Conservation (phyloP, 768 basidiomycete species). For the Leccinum olivaceopallidum region DNA sequence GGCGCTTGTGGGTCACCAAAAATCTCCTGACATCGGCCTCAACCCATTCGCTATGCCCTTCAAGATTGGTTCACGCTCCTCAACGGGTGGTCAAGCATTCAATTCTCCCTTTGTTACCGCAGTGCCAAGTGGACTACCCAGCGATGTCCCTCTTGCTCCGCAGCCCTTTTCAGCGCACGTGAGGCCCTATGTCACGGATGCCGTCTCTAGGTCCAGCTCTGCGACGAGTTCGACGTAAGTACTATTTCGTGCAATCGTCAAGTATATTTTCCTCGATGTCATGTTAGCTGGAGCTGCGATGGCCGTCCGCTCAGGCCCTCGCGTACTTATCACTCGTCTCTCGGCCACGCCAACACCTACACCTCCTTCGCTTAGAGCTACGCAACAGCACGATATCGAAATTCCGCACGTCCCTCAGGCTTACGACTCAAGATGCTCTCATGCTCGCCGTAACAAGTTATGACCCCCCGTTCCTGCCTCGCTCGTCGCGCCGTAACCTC, state of each 20-base stretch:
- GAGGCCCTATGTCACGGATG: conserved; percentile 18
- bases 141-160: conserved; percentile 27
- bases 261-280: conserved; percentile 5
- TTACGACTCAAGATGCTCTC: conserved; percentile 21
- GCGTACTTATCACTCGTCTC: conserved; percentile 13
- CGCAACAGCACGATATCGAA: not conserved
- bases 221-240: conserved; percentile 35
- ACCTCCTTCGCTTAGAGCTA: conserved; percentile 22
- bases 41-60: conserved; percentile 37
- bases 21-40: conserved; percentile 25
- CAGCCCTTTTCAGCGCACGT: conserved; percentile 22
- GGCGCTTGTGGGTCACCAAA: conserved; percentile 13
- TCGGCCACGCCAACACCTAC: conserved; percentile 21
- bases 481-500: conserved; percentile 23
- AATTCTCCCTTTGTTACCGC: conserved; percentile 7
- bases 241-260: not conserved
- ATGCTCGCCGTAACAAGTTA: conserved; percentile 12
- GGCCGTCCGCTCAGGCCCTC: conserved; percentile 19
- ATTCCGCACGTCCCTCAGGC: conserved; percentile 3
- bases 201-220: conserved; percentile 35
- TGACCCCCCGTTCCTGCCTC: conserved; percentile 9
- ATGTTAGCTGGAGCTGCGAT: conserved; percentile 33
- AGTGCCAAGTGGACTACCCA: conserved; percentile 19
- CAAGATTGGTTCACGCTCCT: conserved; percentile 17
- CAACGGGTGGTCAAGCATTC: conserved; percentile 4